Evolutionary conservation across 106 monocot species (phyloP).

Genomic region (Alisma plantagoaquatica): DNA sequence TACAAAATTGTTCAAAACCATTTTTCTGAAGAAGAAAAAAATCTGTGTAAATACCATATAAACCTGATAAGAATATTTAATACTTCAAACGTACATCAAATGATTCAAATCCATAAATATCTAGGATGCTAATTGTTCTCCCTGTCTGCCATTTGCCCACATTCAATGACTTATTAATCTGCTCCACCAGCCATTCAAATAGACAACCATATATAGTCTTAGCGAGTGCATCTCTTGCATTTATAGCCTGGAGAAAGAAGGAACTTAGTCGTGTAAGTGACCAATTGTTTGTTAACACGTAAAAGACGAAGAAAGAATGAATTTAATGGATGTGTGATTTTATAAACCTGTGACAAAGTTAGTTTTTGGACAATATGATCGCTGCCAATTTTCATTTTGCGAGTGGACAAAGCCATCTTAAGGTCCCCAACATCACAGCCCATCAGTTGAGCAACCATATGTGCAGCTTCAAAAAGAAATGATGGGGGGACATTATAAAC

Average conservation of each 20-base stretch:
- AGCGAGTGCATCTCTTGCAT: conserved; percentile 92
- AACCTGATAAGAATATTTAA: background rate
- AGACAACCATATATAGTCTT: conserved; percentile 87
- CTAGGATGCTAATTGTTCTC: conserved; percentile 96
- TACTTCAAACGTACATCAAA: conserved; percentile 77
- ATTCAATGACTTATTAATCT: conserved; percentile 82
- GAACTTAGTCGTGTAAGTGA: background rate
- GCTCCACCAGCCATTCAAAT: conserved; percentile 96
- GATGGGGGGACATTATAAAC: background rate
- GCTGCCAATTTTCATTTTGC: conserved; percentile 81
- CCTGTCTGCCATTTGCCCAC: conserved; percentile 72
- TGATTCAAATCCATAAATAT: conserved; percentile 98
- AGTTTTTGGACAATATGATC: conserved; percentile 90
- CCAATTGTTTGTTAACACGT: background rate
- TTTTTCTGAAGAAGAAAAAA: conserved; percentile 51
- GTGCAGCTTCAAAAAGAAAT: conserved; percentile 27
- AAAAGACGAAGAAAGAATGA: background rate
- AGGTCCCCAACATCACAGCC: conserved; percentile 57
- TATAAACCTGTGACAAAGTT: conserved; percentile 72
- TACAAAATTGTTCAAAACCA: conserved; percentile 99
- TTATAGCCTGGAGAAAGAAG: conserved; percentile 59
- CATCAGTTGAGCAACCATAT: conserved; percentile 72
- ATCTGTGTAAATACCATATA: background rate
- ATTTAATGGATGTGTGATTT: background rate
- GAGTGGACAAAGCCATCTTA: conserved; percentile 70